Evolutionary conservation across 768 basidiomycete genomes (phyloP), one percentile per base, ranked within the genome.

Genomic region (Clavaria fumosa): DNA sequence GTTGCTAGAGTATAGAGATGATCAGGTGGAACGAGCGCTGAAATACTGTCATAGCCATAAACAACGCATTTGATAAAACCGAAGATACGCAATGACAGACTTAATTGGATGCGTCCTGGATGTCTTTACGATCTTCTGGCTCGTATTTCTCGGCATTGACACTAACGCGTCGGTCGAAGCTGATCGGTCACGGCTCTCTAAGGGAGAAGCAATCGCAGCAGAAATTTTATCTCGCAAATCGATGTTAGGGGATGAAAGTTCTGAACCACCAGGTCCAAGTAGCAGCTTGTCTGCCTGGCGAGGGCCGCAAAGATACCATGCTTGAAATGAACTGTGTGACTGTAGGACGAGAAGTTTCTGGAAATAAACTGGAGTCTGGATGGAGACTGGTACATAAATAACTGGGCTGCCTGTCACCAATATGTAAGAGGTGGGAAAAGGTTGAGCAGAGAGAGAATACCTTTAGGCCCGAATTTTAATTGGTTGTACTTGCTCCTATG

Each of bases 61-160:
- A 30, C 18, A 12, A 38, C 22, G 38, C 15, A 39, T 19, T 41
- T 22, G 3, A 9, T 15, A 22, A 36, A 22, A 11, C 21, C 38
- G 19, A 44, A 32, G 18, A 59, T 5, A 48, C 44, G 14, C 57
- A 59, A 35, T 59, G 4, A 59, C 70, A 36, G 43, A 83, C 82
- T 86, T 84, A 51, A 91, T 81, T 5, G 86, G 85, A 55, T 88
- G 85, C 0, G 78, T 70, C 17, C 69, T 63, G 2, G 82, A 85
- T 1, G 83, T 88, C 50, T 83, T 88, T 40, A 77, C 27, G 17
- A 45, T 35, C 32, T 42, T 34, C 9, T 45, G 23, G n/a, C 33
- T 4, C n/a, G 22, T 12, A 7, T n/a, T n/a, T 23, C 30, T 31
- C 26, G 9, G 23, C 17, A 7, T 41, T 36, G 47, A 14, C 23